phyloP scores from a whole-genome alignment of 2,329 filamentous ascomycete genomes.

The Trichoderma pleuroti region DNA sequence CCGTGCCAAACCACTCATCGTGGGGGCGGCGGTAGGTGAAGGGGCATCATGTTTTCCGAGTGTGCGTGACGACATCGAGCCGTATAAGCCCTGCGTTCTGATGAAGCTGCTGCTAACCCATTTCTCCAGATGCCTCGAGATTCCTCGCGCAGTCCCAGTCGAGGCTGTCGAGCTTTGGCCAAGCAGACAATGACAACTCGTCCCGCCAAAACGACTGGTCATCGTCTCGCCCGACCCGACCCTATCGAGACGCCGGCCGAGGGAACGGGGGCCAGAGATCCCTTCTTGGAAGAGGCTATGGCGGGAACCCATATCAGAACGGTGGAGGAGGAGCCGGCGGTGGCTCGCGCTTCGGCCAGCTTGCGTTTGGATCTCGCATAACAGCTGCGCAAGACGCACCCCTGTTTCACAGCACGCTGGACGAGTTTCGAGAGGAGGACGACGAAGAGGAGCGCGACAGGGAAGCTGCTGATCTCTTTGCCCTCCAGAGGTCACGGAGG shows the following conservation, averaged over 20 bases:
- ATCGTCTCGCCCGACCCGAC: conserved; percentile 34
- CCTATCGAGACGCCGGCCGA: conserved; percentile 32
- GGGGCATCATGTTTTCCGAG: conserved; percentile 61
- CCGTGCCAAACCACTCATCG: conserved; percentile 21
- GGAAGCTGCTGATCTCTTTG: conserved; percentile 91
- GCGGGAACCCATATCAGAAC: conserved; percentile 79
- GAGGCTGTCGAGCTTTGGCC: conserved; percentile 70
- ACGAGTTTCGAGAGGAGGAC: conserved; percentile 89
- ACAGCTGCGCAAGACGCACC: conserved; percentile 74
- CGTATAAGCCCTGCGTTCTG: background rate
- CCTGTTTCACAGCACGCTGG: conserved; percentile 87
- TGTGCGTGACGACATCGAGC: conserved; percentile 56
- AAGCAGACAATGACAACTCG: conserved; percentile 46
- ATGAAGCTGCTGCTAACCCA: conserved; percentile 22
- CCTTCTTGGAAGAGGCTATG: conserved; percentile 44
- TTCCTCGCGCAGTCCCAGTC: conserved; percentile 97
- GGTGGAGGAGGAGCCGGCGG: conserved; percentile 47
- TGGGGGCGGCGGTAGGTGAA: conserved; percentile 35
- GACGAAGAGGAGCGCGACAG: conserved; percentile 87
- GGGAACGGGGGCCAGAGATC: conserved; percentile 36
- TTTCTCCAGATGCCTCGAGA: conserved; percentile 78
- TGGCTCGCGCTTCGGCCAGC: conserved; percentile 67
- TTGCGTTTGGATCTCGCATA: conserved; percentile 73
- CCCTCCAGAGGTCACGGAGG: conserved; percentile 81
- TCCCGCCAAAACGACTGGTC: conserved; percentile 34